Evolutionary conservation across 495 filamentous ascomycete genomes (phyloP).

Genomic region (Penicillium atrosanguineum): DNA sequence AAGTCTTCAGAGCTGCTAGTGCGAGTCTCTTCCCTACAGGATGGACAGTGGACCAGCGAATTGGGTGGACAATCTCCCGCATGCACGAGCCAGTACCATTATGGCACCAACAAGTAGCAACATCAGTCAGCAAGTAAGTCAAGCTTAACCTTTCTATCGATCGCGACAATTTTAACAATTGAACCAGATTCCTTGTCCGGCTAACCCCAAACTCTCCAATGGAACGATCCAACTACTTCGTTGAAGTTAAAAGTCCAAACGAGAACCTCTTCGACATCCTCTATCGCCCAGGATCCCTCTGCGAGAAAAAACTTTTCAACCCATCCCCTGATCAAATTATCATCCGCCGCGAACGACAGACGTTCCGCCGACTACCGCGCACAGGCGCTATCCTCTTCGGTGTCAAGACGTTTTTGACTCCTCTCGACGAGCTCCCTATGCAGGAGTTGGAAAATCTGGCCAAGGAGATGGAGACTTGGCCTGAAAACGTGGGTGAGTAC

Average conservation of each 20-base stretch:
- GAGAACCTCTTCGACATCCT: constrained; percentile 43
- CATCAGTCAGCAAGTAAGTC: constrained; percentile 52
- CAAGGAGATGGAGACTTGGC: constrained; percentile 52
- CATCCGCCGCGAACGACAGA: constrained; percentile 55
- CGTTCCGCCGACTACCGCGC: constrained; percentile 49
- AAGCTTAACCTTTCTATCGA: background rate
- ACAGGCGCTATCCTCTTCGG: constrained; percentile 51
- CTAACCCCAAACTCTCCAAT: constrained; percentile 46
- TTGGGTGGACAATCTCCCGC: constrained; percentile 52
- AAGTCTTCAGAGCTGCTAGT: constrained; percentile 44
- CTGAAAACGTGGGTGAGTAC: constrained; percentile 49
- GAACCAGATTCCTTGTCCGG: constrained; percentile 45
- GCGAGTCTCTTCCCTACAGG: constrained; percentile 58
- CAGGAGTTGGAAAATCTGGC: constrained; percentile 44
- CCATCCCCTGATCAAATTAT: constrained; percentile 42
- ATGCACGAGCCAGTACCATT: constrained; percentile 51
- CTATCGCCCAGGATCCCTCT: constrained; percentile 35
- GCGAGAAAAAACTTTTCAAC: constrained; percentile 28
- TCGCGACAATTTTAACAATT: background rate
- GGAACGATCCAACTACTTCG: constrained; percentile 55
- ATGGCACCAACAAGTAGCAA: constrained; percentile 53
- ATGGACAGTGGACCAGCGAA: constrained; percentile 54
- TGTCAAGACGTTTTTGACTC: constrained; percentile 51
- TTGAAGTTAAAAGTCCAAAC: constrained; percentile 45
- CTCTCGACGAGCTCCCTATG: constrained; percentile 45